phyloP scores from a whole-genome alignment of 106 monocot species.

The Dioscorea zingiberensis region DNA sequence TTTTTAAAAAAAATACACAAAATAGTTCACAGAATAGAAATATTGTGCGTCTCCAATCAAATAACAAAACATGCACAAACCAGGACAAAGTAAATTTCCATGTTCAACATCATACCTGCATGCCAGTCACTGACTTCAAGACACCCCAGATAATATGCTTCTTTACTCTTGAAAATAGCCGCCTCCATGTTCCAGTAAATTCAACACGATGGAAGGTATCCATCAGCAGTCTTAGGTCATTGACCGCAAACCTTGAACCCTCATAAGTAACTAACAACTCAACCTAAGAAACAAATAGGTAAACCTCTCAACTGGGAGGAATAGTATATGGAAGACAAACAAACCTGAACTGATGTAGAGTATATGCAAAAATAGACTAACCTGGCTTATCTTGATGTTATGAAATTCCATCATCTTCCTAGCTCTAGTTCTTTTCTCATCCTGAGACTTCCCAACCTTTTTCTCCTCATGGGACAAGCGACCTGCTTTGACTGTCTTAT shows the following conservation, averaged over 20 bases:
- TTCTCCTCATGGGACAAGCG: constrained; percentile 73
- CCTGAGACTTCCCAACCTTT: constrained; percentile 61
- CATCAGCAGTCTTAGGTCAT: constrained; percentile 84
- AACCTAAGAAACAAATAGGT: constrained; percentile 40
- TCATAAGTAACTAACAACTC: constrained; percentile 94
- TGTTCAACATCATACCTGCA: constrained; percentile 48
- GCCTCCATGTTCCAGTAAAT: constrained; percentile 90
- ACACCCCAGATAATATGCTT: constrained; percentile 99
- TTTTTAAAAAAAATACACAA: too few relatives aligned
- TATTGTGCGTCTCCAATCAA: too few relatives aligned
- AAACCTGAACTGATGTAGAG: too few relatives aligned
- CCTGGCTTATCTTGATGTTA: constrained; percentile 98
- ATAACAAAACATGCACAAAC: neutral
- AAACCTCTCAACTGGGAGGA: neutral
- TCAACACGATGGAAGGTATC: constrained; percentile 94
- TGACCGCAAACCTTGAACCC: constrained; percentile 86
- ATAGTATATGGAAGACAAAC: too few relatives aligned
- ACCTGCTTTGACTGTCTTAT: constrained; percentile 42
- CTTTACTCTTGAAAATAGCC: constrained; percentile 87
- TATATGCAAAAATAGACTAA: constrained; percentile 13
- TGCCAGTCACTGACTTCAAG: constrained; percentile 93
- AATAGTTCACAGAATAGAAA: too few relatives aligned
- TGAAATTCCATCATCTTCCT: constrained; percentile 90
- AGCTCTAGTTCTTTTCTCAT: constrained; percentile 71
- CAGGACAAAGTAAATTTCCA: neutral